Conservation (phyloP, 2,329 filamentous ascomycete genomes). For the Emmonsiellopsis sp. region DNA sequence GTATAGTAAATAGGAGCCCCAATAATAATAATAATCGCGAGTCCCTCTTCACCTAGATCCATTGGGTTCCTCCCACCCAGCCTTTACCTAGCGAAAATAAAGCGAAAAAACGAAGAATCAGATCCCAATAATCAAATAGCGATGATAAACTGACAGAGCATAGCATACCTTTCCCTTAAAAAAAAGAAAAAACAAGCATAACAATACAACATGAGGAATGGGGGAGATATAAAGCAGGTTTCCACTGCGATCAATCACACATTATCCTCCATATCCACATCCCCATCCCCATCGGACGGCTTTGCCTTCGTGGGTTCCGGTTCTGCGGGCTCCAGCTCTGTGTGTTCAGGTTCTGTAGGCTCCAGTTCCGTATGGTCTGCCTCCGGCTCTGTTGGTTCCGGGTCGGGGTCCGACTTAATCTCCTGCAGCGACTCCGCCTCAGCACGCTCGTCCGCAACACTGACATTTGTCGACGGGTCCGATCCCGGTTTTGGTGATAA, state of each 20-base stretch:
- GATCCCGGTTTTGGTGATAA: constrained; percentile 11
- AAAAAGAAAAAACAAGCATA: background rate
- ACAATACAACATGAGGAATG: background rate
- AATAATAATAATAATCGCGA: background rate
- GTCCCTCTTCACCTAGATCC: background rate
- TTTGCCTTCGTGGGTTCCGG: background rate
- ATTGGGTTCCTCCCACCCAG: background rate
- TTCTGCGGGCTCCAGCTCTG: too few species aligned
- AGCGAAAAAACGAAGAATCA: background rate
- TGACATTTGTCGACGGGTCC: constrained; percentile 10
- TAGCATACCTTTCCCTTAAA: background rate
- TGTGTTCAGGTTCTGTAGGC: too few species aligned
- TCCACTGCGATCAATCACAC: background rate
- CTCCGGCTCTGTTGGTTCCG: background rate
- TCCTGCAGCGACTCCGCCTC: constrained; percentile 9
- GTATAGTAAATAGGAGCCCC: too few species aligned
- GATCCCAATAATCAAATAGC: background rate
- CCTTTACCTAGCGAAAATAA: background rate
- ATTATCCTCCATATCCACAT: background rate
- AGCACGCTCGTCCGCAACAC: constrained; percentile 3
- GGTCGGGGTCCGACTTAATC: constrained; percentile 2
- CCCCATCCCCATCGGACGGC: background rate
- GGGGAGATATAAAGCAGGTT: background rate
- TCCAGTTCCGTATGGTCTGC: background rate
- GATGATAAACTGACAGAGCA: background rate